Evolutionary conservation across 768 basidiomycete genomes (phyloP), one percentile per base, ranked within the genome.

Genomic region (Mycena albidolilacea): DNA sequence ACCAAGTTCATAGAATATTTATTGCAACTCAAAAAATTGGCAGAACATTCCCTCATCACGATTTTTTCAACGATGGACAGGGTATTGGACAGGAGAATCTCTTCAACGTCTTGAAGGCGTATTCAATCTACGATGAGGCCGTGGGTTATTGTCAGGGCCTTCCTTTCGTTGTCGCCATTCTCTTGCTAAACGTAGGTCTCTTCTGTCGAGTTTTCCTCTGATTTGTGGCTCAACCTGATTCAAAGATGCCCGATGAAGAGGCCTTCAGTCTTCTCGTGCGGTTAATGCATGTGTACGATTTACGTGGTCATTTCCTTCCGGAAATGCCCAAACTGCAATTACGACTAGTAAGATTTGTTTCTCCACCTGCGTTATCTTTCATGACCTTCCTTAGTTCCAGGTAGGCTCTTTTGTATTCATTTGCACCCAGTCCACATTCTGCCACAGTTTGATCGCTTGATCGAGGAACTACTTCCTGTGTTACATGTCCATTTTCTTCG

Each of bases 221-320:
- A 30, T 52, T 59, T 55, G 59, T 11, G 10, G 54, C 59, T 68
- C 38, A 44, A 50, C 63, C 59, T 57, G 39, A 30, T 65, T 30
- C 19, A 37, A 72, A 99, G 97, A 99, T 99, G 98, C 98, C 98
- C 30, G 98, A 99, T 74, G 98, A 99, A 84, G 97, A 99, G 83
- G 97, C 97, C 0, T 99, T 99, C 82, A 97, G 94, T 75, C 90
- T 99, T 12, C 88, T 99, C 11, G 97, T 98, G 38, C 88, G 98
- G 65, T 83, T 99, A 17, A 99, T 99, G 98, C 88, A 98, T 71
- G 94, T 97, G 0, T 99, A 99, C 80, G 97, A 97, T 81, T 87
- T 99, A 3, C 91, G 97, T 55, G 96, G 96, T 1, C 97, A 98
- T 83, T 99, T 97, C 83, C 86, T 98, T n/a, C 97, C 98, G 5